Percentiles rank a stretch among this genome's conserved stretches.
Conservation (phyloP, 495 filamentous ascomycete species). For the Aspergillus kassunensis region DNA sequence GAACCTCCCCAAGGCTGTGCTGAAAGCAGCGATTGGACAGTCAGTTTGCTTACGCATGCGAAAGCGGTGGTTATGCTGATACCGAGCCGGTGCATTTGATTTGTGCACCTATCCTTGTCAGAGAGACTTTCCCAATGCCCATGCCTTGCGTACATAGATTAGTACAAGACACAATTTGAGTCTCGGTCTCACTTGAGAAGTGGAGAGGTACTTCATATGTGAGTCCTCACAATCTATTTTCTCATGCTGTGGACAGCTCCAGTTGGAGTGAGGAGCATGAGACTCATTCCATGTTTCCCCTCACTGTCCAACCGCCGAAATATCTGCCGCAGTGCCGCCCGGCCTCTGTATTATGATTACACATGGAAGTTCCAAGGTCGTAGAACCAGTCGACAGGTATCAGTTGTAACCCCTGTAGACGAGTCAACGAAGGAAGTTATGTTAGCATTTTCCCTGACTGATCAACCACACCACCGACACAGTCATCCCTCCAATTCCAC, state of each 20-base stretch:
- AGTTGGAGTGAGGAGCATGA: not conserved
- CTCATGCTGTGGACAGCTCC: not conserved
- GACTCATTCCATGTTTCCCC: not conserved
- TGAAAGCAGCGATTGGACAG: slow-evolving; percentile 1
- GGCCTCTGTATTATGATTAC: no score
- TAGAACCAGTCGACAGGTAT: no score
- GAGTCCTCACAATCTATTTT: not conserved
- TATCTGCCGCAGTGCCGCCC: not conserved
- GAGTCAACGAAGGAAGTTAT: not conserved
- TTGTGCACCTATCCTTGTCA: not conserved
- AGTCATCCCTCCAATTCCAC: slow-evolving; percentile 20
- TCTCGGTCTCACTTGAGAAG: not conserved
- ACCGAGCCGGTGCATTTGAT: not conserved
- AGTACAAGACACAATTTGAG: not conserved
- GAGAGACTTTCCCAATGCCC: no score
- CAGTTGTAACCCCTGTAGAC: no score
- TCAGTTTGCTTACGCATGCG: slow-evolving; percentile 9
- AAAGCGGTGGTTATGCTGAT: not conserved
- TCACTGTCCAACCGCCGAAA: slow-evolving; percentile 1
- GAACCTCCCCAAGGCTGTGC: not conserved
- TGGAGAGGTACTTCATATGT: not conserved
- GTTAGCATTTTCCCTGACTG: slow-evolving; percentile 12
- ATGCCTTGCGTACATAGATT: not conserved
- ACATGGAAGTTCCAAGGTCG: no score
- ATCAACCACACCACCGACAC: slow-evolving; percentile 27